Base-by-base conservation (phyloP, 441 rosid genomes). In the Aquilaria agallochum region DNA sequence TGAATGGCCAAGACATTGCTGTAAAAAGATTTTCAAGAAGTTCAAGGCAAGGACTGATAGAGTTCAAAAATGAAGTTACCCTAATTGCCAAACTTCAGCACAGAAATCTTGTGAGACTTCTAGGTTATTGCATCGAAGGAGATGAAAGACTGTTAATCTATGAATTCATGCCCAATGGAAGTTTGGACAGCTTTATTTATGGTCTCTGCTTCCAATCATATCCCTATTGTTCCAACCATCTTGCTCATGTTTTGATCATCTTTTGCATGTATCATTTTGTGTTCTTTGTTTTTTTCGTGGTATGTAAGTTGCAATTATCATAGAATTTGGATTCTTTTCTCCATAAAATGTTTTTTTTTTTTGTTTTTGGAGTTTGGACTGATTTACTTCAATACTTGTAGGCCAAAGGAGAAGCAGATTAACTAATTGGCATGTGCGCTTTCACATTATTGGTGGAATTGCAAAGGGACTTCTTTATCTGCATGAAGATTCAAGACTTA, bases 391-490 rank as follows among this genome's bases (percentile, higher is more conserved):
- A 20, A 52, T 9, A 27, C 7, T 5, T 20, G 2, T 50, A 66
- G 72, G 67, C 67, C 12, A 48, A 46, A 63, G n/a, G 8, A 74
- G 63, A 59, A 63, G 58, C 8, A 49, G 47, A 8, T 14, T 59
- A 11, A 11, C 70, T 36, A 10, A 60, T 46, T 74, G 74, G 78
- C 54, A 53, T 50, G 70, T n/a, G 36, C 55, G 69, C 14, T 59
- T 55, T 62, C 46, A 56, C 32, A 74, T 74, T 11, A 70, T 74
- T 31, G 42, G 47, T 2, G 76, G 69, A 63, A 57, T 57, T 57
- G 60, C 60, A 1, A 57, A 50, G 50, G 60, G 60, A 5, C 60
- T 57, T 42, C 50, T 57, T 13, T 57, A 57, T 20, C 60, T 57
- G 5, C 60, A 44, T 10, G 50, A 57, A 44, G 60, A 57, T 20